Percentiles rank a stretch among this genome's conserved stretches.
Evolutionary conservation across 2,329 filamentous ascomycete genomes (phyloP).

Genomic region (Curvularia sp.): DNA sequence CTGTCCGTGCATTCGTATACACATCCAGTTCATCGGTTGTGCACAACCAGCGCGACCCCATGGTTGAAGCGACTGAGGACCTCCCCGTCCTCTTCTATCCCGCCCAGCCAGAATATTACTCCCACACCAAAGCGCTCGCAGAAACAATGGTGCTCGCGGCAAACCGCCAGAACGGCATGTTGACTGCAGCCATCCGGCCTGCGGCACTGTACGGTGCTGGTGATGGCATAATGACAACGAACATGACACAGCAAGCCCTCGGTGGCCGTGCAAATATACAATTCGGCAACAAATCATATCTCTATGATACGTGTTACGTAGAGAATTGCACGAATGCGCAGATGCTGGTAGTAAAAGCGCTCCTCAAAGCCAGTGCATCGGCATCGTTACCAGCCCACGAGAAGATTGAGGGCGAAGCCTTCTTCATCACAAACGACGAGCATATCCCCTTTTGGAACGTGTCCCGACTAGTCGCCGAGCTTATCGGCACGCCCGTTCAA

Average conservation of each 20-base stretch:
- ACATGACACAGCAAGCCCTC: neutral
- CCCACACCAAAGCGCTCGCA: conserved; percentile 1
- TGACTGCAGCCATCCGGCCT: neutral
- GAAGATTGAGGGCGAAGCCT: conserved; percentile 1
- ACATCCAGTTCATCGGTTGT: conserved; percentile 35
- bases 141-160: neutral
- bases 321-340: conserved; percentile 1
- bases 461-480: neutral
- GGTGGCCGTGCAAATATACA: conserved; percentile 1
- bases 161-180: neutral
- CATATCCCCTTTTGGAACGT: conserved; percentile 3
- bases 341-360: neutral
- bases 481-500: neutral
- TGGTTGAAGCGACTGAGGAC: neutral
- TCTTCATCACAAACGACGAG: conserved; percentile 3
- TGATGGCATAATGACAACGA: neutral
- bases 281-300: neutral
- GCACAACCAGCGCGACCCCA: neutral
- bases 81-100: neutral
- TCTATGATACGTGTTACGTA: conserved; percentile 1
- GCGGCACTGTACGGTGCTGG: neutral
- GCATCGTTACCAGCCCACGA: neutral
- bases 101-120: conserved; percentile 1
- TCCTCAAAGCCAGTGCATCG: neutral
- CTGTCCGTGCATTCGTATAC: conserved; percentile 49